Conservation (phyloP, 2,329 filamentous ascomycete species). For the Phyllosticta paracitricarpa region DNA sequence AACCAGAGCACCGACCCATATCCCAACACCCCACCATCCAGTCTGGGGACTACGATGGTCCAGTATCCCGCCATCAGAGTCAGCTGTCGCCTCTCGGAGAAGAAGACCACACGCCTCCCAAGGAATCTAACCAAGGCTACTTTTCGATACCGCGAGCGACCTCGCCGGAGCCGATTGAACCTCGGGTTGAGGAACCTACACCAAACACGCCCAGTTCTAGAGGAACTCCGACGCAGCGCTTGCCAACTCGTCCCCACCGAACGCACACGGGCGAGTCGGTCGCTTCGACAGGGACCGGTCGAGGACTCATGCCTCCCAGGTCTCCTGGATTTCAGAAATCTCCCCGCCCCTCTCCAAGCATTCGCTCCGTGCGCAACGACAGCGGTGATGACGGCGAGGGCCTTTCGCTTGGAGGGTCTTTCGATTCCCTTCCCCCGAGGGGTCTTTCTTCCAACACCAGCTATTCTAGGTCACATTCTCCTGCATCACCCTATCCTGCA, state of each 20-base stretch:
- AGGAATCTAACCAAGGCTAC: slow-evolving; percentile 25
- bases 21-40: slow-evolving; percentile 28
- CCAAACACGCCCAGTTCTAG: slow-evolving; percentile 28
- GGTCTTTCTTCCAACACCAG: slow-evolving; percentile 68
- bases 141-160: slow-evolving; percentile 36
- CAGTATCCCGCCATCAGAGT: slow-evolving; percentile 21
- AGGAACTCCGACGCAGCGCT: slow-evolving; percentile 17
- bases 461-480: slow-evolving; percentile 50
- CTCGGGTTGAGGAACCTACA: slow-evolving; percentile 34
- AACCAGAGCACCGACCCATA: slow-evolving; percentile 22
- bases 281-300: slow-evolving; percentile 1
- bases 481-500: slow-evolving; percentile 53
- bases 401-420: slow-evolving; percentile 45
- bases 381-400: slow-evolving; percentile 64
- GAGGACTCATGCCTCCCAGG: slow-evolving; percentile 22
- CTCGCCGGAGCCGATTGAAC: slow-evolving; percentile 36
- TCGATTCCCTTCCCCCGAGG: slow-evolving; percentile 57
- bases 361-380: slow-evolving; percentile 35
- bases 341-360: slow-evolving; percentile 32
- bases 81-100: slow-evolving; percentile 28
- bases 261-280: slow-evolving; percentile 32
- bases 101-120: slow-evolving; percentile 16
- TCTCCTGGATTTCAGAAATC: slow-evolving; percentile 30
- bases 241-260: slow-evolving; percentile 25
- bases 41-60: slow-evolving; percentile 21